Evolutionary conservation across 2,329 filamentous ascomycete genomes (phyloP).

Genomic region (Hawksworthiomyces lignivorus): DNA sequence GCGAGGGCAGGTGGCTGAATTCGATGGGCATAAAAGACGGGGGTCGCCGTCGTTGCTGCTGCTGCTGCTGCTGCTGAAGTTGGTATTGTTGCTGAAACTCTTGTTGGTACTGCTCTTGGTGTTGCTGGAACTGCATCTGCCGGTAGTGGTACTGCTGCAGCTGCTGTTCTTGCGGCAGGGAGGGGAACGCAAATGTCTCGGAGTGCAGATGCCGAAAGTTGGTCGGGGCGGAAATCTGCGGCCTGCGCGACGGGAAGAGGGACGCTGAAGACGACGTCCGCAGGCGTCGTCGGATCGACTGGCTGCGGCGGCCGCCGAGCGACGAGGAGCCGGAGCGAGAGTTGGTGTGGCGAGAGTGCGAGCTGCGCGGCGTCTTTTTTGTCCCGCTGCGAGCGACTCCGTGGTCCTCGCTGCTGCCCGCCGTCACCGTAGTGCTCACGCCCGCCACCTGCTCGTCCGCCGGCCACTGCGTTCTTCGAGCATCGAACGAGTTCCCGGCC

Average conservation of each 20-base stretch:
- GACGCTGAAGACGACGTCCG: slow-evolving; percentile 27
- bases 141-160: slow-evolving; percentile 11
- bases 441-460: not conserved
- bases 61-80: slow-evolving; percentile 7
- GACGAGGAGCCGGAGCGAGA: slow-evolving; percentile 24
- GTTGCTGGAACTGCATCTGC: not conserved
- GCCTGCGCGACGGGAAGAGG: slow-evolving; percentile 30
- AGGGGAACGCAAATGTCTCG: slow-evolving; percentile 11
- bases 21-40: slow-evolving; percentile 47
- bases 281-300: slow-evolving; percentile 39
- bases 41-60: slow-evolving; percentile 22
- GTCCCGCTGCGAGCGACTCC: not conserved
- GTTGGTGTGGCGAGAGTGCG: slow-evolving; percentile 1
- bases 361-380: too few relatives aligned
- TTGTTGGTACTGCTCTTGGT: slow-evolving; percentile 4
- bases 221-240: slow-evolving; percentile 50
- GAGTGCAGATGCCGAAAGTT: slow-evolving; percentile 54
- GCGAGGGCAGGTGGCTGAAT: slow-evolving; percentile 45
- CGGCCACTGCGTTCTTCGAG: not conserved
- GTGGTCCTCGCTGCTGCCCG: not conserved
- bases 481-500: not conserved
- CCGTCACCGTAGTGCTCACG: not conserved
- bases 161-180: slow-evolving; percentile 1
- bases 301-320: slow-evolving; percentile 25
- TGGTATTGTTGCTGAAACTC: slow-evolving; percentile 5